Evolutionary conservation across 176 grass and related monocot species (phyloP).

Genomic region (Avena atlantica): DNA sequence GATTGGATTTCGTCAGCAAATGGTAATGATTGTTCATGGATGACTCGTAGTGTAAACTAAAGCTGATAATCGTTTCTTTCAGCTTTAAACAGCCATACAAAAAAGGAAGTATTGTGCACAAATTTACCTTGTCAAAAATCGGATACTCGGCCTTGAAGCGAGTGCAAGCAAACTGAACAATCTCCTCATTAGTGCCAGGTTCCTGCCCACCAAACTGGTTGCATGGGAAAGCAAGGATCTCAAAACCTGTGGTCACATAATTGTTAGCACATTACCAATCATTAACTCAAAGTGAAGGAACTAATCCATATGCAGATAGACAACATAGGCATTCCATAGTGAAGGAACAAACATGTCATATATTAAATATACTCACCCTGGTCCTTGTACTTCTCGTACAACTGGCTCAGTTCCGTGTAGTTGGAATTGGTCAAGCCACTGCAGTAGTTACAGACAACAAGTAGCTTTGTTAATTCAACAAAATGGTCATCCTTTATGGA

Average conservation of each 20-base stretch:
- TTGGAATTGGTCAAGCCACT: slow-evolving; percentile 87
- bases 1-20: background rate
- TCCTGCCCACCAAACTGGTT: slow-evolving; percentile 92
- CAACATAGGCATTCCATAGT: slow-evolving; percentile 8
- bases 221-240: slow-evolving; percentile 94
- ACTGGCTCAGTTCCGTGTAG: slow-evolving; percentile 67
- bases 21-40: background rate
- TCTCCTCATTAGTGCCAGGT: slow-evolving; percentile 89
- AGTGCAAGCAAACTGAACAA: slow-evolving; percentile 83
- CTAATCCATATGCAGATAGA: slow-evolving; percentile 7
- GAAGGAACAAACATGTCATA: background rate
- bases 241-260: slow-evolving; percentile 63
- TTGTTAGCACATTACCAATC: slow-evolving; percentile 20
- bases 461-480: slow-evolving; percentile 20
- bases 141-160: slow-evolving; percentile 88
- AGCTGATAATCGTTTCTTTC: background rate
- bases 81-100: background rate
- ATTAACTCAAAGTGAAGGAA: background rate
- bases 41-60: background rate
- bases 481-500: background rate
- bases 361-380: slow-evolving; percentile 51
- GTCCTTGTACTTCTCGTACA: slow-evolving; percentile 77
- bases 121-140: slow-evolving; percentile 90
- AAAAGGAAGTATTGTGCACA: background rate
- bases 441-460: slow-evolving; percentile 31